Conservation (phyloP, 129 eudicot genomes). For the Saposhnikovia divaricata region DNA sequence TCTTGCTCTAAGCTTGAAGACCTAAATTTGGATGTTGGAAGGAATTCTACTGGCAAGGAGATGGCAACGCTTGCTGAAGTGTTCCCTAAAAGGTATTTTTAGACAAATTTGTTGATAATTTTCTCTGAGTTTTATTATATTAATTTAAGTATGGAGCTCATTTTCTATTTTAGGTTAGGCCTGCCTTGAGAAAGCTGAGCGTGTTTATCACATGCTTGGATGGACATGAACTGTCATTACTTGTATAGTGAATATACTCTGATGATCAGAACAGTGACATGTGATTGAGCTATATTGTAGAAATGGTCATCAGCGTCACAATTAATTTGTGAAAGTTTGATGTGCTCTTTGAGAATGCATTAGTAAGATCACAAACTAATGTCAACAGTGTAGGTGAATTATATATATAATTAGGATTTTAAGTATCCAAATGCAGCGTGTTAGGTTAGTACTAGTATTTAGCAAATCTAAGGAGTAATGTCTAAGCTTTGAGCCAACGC, state of each 20-base stretch:
- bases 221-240: not conserved
- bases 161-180: not conserved
- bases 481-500: not conserved
- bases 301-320: not conserved
- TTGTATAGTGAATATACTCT: too few relatives aligned
- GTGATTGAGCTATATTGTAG: not conserved
- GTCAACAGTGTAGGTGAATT: not conserved
- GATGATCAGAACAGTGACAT: too few relatives aligned
- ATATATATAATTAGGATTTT: not conserved
- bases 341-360: too few relatives aligned
- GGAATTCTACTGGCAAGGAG: constrained; percentile 38
- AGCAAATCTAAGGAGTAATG: not conserved
- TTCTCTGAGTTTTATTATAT: not conserved
- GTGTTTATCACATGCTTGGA: not conserved
- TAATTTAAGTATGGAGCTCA: not conserved
- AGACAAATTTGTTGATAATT: constrained; percentile 3
- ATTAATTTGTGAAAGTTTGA: too few relatives aligned
- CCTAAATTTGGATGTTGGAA: constrained; percentile 71
- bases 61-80: constrained; percentile 37
- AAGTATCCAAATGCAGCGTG: not conserved
- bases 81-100: constrained; percentile 39
- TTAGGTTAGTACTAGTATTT: not conserved
- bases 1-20: constrained; percentile 77
- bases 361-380: too few relatives aligned
- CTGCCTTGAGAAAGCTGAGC: not conserved